phyloP scores from a whole-genome alignment of 352 stramenopile species.

The Phytophthora hibernalis region DNA sequence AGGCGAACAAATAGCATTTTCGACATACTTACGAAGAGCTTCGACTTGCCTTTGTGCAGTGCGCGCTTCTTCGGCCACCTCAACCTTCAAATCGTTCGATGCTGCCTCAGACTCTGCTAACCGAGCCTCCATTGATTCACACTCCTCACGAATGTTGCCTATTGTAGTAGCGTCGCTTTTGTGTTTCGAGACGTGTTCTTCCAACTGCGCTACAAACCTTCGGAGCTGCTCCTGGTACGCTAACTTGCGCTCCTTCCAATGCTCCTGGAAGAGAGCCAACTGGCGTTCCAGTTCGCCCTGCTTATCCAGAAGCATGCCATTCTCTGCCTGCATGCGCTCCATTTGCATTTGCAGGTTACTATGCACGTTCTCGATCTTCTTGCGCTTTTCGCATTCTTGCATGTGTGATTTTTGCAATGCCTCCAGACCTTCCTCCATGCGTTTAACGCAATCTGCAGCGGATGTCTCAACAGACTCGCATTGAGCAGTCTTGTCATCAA shows the following conservation, averaged over 20 bases:
- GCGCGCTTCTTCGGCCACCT: conserved; percentile 40
- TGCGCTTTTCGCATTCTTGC: conserved; percentile 57
- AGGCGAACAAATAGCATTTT: conserved; percentile 33
- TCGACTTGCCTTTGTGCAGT: conserved; percentile 53
- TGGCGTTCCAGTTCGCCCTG: conserved; percentile 48
- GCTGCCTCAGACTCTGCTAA: conserved; percentile 26
- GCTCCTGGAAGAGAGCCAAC: conserved; percentile 43
- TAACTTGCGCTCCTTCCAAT: conserved; percentile 57
- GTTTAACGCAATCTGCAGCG: conserved; percentile 55
- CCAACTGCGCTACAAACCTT: conserved; percentile 37
- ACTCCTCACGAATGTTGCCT: conserved; percentile 45
- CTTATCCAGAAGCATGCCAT: conserved; percentile 41
- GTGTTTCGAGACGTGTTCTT: conserved; percentile 44
- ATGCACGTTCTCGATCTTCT: conserved; percentile 49
- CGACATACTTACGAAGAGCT: conserved; percentile 53
- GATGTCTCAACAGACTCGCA: conserved; percentile 53
- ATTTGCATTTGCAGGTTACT: conserved; percentile 48
- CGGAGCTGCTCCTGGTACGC: conserved; percentile 52
- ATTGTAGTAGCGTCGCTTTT: conserved; percentile 50
- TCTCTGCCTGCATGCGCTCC: conserved; percentile 41
- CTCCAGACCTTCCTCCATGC: conserved; percentile 43
- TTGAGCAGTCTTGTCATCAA: conserved; percentile 50
- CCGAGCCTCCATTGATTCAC: conserved; percentile 37
- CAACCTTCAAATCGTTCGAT: conserved; percentile 30
- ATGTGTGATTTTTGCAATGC: conserved; percentile 44